Evolutionary conservation across 805 yeast species (phyloP).

Genomic region (Ogataea wickerhamii): DNA sequence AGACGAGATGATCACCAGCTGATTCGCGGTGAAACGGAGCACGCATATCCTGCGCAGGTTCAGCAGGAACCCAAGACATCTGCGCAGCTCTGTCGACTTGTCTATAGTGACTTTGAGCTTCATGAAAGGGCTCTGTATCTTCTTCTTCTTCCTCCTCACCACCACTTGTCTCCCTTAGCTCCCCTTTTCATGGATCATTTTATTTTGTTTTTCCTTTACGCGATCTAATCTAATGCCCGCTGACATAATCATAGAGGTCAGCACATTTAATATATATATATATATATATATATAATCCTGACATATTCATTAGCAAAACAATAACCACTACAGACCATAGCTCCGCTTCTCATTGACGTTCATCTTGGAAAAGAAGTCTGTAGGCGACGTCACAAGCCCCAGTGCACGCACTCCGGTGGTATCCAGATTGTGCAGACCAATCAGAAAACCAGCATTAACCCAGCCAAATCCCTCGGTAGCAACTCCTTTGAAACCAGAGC

Average conservation of each 20-base stretch:
- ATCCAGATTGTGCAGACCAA: conserved; percentile 67
- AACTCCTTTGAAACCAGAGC: conserved; percentile 86
- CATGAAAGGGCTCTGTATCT: conserved; percentile 14
- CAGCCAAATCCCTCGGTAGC: conserved; percentile 97
- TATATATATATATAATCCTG: no score
- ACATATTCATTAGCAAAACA: no score
- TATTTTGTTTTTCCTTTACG: no score
- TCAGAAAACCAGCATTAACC: conserved; percentile 85
- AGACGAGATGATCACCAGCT: conserved; percentile 49
- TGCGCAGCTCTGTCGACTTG: conserved; percentile 22
- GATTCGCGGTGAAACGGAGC: conserved; percentile 49
- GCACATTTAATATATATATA: no score
- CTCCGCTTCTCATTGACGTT: conserved; percentile 37
- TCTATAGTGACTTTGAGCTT: conserved; percentile 26
- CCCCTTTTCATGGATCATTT: no score
- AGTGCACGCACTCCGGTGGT: conserved; percentile 68
- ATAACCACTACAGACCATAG: conserved; percentile 29
- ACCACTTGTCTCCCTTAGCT: no score
- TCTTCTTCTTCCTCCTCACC: not conserved
- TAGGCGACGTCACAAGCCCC: conserved; percentile 76
- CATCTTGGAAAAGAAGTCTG: conserved; percentile 51
- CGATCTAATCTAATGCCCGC: no score
- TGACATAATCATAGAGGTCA: no score
- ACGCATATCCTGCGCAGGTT: conserved; percentile 53
- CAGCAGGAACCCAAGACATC: conserved; percentile 26